These are phyloP conservation scores for Oryza rufipogon DNA, from an alignment of 176 grass and related monocot genomes.

Conservation along the genomic window DNA sequence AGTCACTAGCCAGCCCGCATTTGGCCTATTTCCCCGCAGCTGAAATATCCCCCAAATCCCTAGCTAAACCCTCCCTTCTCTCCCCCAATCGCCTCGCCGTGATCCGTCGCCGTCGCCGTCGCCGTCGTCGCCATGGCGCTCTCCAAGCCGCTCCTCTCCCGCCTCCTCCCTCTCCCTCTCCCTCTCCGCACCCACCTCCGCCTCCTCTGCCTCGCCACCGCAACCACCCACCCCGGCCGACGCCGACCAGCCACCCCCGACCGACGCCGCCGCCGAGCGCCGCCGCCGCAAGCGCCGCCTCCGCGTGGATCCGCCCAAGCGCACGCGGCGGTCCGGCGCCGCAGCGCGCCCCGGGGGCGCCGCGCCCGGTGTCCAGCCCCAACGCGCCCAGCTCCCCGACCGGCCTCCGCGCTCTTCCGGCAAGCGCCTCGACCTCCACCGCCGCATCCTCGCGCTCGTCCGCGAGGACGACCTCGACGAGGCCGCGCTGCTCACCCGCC, in stretches of 20 bases:
- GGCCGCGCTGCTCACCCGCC: conserved; percentile 82
- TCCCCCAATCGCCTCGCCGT: background rate
- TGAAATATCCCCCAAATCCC: conserved; percentile 39
- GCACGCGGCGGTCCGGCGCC: conserved; percentile 41
- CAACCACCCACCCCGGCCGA: too few relatives aligned
- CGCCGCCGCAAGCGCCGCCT: conserved; percentile 70
- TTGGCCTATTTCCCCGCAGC: background rate
- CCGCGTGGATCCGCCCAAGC: conserved; percentile 55
- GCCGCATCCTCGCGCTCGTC: conserved; percentile 76
- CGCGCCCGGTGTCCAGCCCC: conserved; percentile 55
- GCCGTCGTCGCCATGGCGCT: conserved; percentile 52
- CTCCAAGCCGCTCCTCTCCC: conserved; percentile 48
- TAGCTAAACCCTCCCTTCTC: conserved; percentile 37
- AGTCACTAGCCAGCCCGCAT: background rate
- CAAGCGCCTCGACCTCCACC: conserved; percentile 82
- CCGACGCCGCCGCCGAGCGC: conserved; percentile 55
- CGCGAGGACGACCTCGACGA: conserved; percentile 91
- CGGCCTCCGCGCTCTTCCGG: conserved; percentile 71
- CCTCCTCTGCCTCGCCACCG: conserved; percentile 42
- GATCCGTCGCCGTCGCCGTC: conserved; percentile 24
- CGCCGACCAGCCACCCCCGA: conserved; percentile 27
- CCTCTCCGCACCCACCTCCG: conserved; percentile 44
- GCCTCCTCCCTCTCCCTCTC: conserved; percentile 45
- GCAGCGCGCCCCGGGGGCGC: conserved; percentile 48
- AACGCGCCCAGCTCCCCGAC: conserved; percentile 83